phyloP scores from a whole-genome alignment of 495 filamentous ascomycete species.

The Xylaria telfairii region DNA sequence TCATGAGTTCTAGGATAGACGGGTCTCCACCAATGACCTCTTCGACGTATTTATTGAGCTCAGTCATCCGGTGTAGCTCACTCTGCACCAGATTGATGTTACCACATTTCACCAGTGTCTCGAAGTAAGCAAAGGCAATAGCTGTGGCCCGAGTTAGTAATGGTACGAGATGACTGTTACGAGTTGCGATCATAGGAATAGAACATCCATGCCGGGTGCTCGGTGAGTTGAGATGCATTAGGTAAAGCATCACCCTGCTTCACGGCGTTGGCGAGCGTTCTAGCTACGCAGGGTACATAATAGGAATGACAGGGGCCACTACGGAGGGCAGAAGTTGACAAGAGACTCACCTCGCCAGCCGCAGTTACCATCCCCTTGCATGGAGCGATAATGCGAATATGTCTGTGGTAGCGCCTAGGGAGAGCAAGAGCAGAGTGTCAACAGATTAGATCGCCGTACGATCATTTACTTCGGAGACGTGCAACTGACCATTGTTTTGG shows the following conservation, averaged over 20 bases:
- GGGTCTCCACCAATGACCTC: slow-evolving; percentile 69
- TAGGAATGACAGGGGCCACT: not conserved
- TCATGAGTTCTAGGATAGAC: slow-evolving; percentile 82
- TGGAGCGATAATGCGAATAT: slow-evolving; percentile 85
- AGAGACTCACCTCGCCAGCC: slow-evolving; percentile 89
- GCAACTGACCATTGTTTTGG: slow-evolving; percentile 80
- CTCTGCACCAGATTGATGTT: slow-evolving; percentile 67
- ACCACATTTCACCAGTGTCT: slow-evolving; percentile 72
- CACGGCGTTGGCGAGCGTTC: not conserved
- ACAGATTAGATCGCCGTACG: not conserved
- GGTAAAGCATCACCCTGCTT: not conserved
- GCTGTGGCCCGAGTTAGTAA: slow-evolving; percentile 56
- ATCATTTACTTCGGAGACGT: not conserved
- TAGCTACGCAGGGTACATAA: not conserved
- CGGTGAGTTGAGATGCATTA: not conserved
- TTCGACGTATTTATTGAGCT: slow-evolving; percentile 69
- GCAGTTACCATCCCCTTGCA: slow-evolving; percentile 94
- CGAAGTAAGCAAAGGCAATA: slow-evolving; percentile 91
- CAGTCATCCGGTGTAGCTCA: slow-evolving; percentile 74
- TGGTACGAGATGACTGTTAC: not conserved
- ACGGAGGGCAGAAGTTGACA: slow-evolving; percentile 16
- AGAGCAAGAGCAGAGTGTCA: slow-evolving; percentile 9
- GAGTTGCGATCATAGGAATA: not conserved
- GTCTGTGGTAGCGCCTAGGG: slow-evolving; percentile 77
- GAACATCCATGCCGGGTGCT: not conserved